These are phyloP conservation scores for Priceomyces melissophilus DNA, from an alignment of 805 yeast species.

Conservation along the genomic window DNA sequence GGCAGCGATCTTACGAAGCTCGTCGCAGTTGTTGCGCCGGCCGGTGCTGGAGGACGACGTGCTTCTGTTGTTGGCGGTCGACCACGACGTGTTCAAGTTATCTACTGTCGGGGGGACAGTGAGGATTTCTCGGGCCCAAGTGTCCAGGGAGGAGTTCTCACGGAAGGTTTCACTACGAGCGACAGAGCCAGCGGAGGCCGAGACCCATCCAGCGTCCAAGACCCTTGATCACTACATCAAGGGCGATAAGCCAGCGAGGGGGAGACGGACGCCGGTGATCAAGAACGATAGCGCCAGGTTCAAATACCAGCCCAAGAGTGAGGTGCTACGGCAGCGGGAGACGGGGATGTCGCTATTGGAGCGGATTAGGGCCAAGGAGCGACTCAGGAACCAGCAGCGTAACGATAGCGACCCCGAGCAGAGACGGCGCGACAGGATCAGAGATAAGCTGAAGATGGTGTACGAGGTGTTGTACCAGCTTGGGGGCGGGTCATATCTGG, in stretches of 20 bases:
- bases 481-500: constrained; percentile 16
- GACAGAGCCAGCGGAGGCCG: constrained; percentile 8
- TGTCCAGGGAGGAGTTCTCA: background rate
- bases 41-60: constrained; percentile 17
- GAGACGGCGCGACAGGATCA: constrained; percentile 19
- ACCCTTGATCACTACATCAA: constrained; percentile 9
- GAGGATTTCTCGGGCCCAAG: no score
- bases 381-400: constrained; percentile 13
- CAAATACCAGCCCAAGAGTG: constrained; percentile 28
- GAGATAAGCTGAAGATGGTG: constrained; percentile 26
- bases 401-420: constrained; percentile 16
- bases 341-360: constrained; percentile 34
- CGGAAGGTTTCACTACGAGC: no score
- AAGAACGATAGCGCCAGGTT: constrained; percentile 36
- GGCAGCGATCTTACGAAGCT: constrained; percentile 16
- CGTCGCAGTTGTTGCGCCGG: constrained; percentile 14
- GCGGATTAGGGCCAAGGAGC: constrained; percentile 36
- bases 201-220: constrained; percentile 8
- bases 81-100: constrained; percentile 12
- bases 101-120: background rate
- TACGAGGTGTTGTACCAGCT: constrained; percentile 36
- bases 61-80: constrained; percentile 15
- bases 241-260: constrained; percentile 18
- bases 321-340: constrained; percentile 12
- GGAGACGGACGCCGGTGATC: constrained; percentile 10